These are phyloP conservation scores for Solanum hybrid DNA, from an alignment of 305 asterid species.

Conservation along the genomic window DNA sequence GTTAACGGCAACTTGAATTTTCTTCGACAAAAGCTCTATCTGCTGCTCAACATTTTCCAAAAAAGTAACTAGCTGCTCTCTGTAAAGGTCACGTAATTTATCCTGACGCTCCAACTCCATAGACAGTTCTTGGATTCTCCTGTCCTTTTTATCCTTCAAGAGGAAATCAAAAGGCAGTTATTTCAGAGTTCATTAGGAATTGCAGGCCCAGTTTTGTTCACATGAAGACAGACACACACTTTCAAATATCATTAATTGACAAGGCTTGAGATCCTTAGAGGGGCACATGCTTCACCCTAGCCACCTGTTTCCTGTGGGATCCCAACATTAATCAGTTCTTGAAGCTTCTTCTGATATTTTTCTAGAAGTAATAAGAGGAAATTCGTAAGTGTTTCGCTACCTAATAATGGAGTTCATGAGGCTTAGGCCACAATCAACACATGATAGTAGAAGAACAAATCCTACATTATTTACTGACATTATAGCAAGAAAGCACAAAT, in stretches of 20 bases:
- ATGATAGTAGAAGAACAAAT: neutral
- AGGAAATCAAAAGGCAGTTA: neutral
- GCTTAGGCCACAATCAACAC: neutral
- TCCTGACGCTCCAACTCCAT: neutral
- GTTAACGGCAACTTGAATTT: neutral
- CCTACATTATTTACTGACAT: neutral
- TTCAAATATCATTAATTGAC: neutral
- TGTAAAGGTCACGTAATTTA: neutral
- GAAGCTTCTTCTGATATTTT: neutral
- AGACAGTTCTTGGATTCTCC: neutral
- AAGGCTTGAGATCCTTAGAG: neutral
- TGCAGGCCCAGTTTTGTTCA: neutral
- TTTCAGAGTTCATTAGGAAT: neutral
- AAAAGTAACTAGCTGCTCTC: neutral
- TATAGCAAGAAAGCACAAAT: neutral
- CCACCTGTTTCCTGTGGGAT: neutral
- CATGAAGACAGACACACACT: neutral
- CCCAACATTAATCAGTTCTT: neutral
- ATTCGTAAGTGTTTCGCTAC: neutral
- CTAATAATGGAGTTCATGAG: neutral
- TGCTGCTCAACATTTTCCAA: neutral
- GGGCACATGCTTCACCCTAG: neutral
- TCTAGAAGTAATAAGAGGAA: neutral
- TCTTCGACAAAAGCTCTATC: neutral
- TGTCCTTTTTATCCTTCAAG: neutral